Conservation (phyloP, 345 rosid species). For the Eucalyptus erythrocorys region DNA sequence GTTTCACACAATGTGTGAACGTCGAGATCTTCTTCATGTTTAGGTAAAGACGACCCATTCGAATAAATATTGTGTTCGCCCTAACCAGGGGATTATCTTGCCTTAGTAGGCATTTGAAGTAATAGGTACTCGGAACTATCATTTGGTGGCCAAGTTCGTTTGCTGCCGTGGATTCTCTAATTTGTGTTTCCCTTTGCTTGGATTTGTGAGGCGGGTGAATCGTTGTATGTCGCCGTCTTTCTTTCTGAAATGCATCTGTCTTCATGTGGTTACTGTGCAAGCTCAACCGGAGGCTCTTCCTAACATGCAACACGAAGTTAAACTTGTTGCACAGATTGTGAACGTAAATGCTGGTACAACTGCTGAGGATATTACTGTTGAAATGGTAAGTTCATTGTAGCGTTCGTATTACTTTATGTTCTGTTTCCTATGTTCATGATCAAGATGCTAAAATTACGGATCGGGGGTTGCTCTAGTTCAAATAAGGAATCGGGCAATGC, state of each 20-base stretch:
- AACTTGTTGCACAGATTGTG: conserved; percentile 69
- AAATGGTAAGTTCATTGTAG: conserved; percentile 31
- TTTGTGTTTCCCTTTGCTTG: background rate
- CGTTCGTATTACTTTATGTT: background rate
- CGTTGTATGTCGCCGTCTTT: background rate
- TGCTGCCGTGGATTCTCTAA: background rate
- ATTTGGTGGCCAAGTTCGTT: background rate
- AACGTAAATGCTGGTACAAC: conserved; percentile 29
- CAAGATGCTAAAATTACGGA: background rate
- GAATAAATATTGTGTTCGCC: conserved; percentile 75
- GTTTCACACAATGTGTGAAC: no score
- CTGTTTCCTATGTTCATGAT: background rate
- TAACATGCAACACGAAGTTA: conserved; percentile 72
- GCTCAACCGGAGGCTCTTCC: conserved; percentile 66
- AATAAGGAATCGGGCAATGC: conserved; percentile 58
- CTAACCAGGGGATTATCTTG: conserved; percentile 58
- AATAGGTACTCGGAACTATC: conserved; percentile 21
- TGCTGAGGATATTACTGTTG: conserved; percentile 52
- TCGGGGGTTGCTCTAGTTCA: conserved; percentile 24
- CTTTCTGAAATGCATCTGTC: background rate
- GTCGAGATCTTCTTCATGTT: background rate
- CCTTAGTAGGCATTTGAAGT: conserved; percentile 71
- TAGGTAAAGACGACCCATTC: conserved; percentile 83
- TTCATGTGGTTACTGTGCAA: conserved; percentile 64
- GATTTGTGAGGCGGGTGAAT: background rate